A percentile compares a stretch with the other conserved stretches of the same genome.
Evolutionary conservation across 805 yeast species (phyloP).

Genomic region (Diddensiella santjacobensis): DNA sequence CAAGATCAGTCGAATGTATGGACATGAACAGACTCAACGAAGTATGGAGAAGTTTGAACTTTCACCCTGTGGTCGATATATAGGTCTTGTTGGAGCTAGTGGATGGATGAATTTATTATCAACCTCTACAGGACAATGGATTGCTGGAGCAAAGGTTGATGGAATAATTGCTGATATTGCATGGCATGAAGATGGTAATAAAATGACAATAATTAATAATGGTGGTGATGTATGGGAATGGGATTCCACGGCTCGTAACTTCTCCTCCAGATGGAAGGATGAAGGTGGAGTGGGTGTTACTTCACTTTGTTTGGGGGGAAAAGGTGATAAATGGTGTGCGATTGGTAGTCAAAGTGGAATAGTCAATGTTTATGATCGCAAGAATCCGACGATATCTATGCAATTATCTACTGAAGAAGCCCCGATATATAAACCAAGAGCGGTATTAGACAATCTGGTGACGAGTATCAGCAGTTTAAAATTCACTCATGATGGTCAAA

Average conservation of each 20-base stretch:
- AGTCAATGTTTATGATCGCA: slow-evolving; percentile 78
- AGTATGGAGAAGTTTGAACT: slow-evolving; percentile 83
- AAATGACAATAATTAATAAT: slow-evolving; percentile 59
- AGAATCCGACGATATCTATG: slow-evolving; percentile 23
- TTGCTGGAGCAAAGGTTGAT: slow-evolving; percentile 82
- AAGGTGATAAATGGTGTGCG: slow-evolving; percentile 74
- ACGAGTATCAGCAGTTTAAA: slow-evolving; percentile 70
- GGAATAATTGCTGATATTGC: slow-evolving; percentile 81
- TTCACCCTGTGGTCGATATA: slow-evolving; percentile 65
- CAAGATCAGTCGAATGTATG: slow-evolving; percentile 84
- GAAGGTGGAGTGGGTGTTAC: slow-evolving; percentile 84
- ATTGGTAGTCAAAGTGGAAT: slow-evolving; percentile 86
- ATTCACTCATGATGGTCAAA: slow-evolving; percentile 85
- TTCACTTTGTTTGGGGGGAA: slow-evolving; percentile 57
- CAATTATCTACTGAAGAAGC: slow-evolving; percentile 30
- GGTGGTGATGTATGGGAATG: slow-evolving; percentile 92
- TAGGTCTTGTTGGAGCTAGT: slow-evolving; percentile 75
- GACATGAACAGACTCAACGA: slow-evolving; percentile 80
- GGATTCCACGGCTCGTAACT: slow-evolving; percentile 46
- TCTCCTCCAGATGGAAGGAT: slow-evolving; percentile 74
- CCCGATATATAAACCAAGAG: slow-evolving; percentile 48
- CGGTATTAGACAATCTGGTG: slow-evolving; percentile 70
- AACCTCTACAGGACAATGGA: slow-evolving; percentile 79
- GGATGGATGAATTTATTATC: slow-evolving; percentile 89
- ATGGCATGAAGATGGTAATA: slow-evolving; percentile 48